phyloP scores from a whole-genome alignment of 75 land plant genomes.

The Chamaecyparis obtusa region DNA sequence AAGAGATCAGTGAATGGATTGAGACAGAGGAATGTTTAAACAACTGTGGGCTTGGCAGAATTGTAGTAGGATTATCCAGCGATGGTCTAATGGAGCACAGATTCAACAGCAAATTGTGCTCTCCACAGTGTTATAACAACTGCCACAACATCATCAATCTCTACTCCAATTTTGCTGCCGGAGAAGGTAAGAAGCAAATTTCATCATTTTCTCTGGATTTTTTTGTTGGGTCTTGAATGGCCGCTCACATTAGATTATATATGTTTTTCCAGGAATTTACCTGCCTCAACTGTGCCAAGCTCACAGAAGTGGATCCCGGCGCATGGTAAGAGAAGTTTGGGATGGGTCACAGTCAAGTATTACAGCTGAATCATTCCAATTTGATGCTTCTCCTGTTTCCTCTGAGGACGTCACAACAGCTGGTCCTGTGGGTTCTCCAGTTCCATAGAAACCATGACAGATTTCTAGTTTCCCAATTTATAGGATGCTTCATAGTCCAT shows the following conservation, averaged over 20 bases:
- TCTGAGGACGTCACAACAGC: neutral
- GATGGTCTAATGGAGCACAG: constrained; percentile 49
- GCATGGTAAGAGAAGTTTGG: constrained; percentile 10
- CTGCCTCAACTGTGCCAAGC: constrained; percentile 19
- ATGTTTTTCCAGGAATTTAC: constrained; percentile 12
- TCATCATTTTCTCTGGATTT: no score
- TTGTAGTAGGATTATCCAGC: constrained; percentile 59
- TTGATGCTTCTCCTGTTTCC: neutral
- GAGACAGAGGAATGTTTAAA: constrained; percentile 61
- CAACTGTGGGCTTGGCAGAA: constrained; percentile 62
- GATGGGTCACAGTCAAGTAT: neutral
- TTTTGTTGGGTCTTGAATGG: no score
- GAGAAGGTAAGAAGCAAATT: constrained; percentile 46
- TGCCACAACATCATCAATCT: constrained; percentile 79
- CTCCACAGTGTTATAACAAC: constrained; percentile 41
- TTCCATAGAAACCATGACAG: neutral
- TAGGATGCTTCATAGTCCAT: neutral
- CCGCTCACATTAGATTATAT: no score
- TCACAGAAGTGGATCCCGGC: constrained; percentile 10
- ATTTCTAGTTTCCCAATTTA: no score
- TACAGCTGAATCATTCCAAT: neutral
- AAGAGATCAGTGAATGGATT: constrained; percentile 41
- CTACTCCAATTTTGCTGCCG: constrained; percentile 68
- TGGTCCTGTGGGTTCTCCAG: neutral
- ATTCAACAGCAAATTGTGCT: constrained; percentile 58